Evolutionary conservation across 768 basidiomycete genomes (phyloP).

Genomic region (Termitomyces sp.): DNA sequence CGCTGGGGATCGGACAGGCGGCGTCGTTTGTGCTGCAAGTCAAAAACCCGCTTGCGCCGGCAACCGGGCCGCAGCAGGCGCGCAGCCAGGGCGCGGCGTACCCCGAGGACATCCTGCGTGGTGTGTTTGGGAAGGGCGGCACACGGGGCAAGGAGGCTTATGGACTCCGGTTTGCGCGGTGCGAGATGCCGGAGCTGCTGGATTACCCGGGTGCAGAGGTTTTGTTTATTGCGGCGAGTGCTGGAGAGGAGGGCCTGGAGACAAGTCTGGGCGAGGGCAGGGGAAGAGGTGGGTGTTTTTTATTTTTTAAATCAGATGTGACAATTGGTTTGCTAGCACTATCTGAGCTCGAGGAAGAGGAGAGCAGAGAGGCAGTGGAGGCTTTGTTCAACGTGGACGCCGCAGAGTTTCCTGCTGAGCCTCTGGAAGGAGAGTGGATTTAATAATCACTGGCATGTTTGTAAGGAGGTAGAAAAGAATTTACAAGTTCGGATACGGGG

Average conservation of each 20-base stretch:
- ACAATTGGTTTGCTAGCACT: slow-evolving; percentile 27
- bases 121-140: slow-evolving; percentile 42
- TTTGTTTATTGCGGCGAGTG: slow-evolving; percentile 47
- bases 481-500: background rate
- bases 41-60: slow-evolving; percentile 52
- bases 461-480: too few species aligned
- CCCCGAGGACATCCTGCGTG: slow-evolving; percentile 39
- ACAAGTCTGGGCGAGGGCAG: slow-evolving; percentile 46
- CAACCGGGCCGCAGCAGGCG: slow-evolving; percentile 25
- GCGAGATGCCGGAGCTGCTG: slow-evolving; percentile 46
- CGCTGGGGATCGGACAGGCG: slow-evolving; percentile 46
- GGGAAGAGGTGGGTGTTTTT: slow-evolving; percentile 38
- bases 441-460: slow-evolving; percentile 12
- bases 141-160: slow-evolving; percentile 26
- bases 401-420: slow-evolving; percentile 36
- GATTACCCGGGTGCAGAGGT: slow-evolving; percentile 52
- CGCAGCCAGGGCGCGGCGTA: slow-evolving; percentile 36
- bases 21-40: slow-evolving; percentile 50
- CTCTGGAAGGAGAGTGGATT: slow-evolving; percentile 50
- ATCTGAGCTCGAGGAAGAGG: slow-evolving; percentile 30
- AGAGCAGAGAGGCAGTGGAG: slow-evolving; percentile 32
- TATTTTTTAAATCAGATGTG: background rate
- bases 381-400: slow-evolving; percentile 37
- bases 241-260: slow-evolving; percentile 43
- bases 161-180: slow-evolving; percentile 47